Evolutionary conservation across 306 rosid species (phyloP).

Genomic region (Trifolium dubium): DNA sequence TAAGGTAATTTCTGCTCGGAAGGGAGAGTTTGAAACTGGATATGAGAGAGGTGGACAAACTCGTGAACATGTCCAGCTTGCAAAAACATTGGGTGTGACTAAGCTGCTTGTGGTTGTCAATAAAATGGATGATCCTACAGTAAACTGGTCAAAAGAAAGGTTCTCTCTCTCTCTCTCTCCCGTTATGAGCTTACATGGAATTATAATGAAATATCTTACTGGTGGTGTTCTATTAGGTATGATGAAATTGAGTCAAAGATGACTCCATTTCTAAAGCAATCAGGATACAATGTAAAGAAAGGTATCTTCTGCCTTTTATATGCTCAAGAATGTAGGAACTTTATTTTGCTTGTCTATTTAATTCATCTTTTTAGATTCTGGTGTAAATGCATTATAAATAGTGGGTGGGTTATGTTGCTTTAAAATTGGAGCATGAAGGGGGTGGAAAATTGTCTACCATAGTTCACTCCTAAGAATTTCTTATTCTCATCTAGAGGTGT

Average conservation of each 20-base stretch:
- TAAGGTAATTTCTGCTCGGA: constrained; percentile 96
- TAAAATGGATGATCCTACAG: constrained; percentile 98
- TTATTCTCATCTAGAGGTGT: constrained; percentile 31
- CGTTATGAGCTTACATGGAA: neutral
- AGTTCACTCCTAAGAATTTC: constrained; percentile 30
- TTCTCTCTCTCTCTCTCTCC: constrained; percentile 2
- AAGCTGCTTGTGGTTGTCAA: constrained; percentile 90
- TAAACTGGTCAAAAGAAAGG: constrained; percentile 97
- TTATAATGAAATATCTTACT: constrained; percentile 14
- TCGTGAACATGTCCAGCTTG: constrained; percentile 97
- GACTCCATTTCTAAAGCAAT: constrained; percentile 78
- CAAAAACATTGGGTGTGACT: constrained; percentile 93
- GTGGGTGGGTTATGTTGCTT: constrained; percentile 11
- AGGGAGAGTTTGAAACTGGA: constrained; percentile 99
- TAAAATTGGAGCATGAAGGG: neutral
- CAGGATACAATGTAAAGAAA: constrained; percentile 97
- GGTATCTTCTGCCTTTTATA: constrained; percentile 50
- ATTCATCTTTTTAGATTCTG: constrained; percentile 14
- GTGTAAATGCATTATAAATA: constrained; percentile 26
- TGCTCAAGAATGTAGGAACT: constrained; percentile 30
- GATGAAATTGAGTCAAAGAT: constrained; percentile 92
- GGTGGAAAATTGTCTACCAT: neutral
- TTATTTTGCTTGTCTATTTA: neutral
- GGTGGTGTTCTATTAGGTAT: constrained; percentile 60
- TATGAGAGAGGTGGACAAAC: constrained; percentile 99